Evolutionary conservation across 495 filamentous ascomycete species (phyloP).

Genomic region (Daldinia vernicosa): DNA sequence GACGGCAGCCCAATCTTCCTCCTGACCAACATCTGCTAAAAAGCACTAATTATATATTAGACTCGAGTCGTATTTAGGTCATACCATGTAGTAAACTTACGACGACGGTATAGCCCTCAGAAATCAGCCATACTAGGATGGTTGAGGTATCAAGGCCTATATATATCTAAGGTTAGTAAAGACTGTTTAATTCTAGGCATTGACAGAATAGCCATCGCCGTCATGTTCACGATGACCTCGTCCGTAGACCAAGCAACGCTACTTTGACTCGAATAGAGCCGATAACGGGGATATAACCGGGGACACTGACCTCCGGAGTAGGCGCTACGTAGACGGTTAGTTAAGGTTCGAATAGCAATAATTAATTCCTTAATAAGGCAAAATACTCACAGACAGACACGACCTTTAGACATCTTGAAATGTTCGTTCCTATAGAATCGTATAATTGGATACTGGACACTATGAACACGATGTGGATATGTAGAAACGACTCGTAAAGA

Average conservation of each 20-base stretch:
- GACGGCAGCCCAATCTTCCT: conserved; percentile 35
- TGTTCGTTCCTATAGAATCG: not conserved
- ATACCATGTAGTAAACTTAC: conserved; percentile 5
- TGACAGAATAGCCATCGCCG: not conserved
- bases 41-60: conserved; percentile 24
- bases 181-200: not conserved
- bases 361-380: not conserved
- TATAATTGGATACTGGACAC: not conserved
- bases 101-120: conserved; percentile 33
- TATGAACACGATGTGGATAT: not conserved
- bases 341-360: conserved; percentile 21
- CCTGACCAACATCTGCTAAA: conserved; percentile 41
- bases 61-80: not conserved
- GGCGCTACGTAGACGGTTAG: conserved; percentile 46
- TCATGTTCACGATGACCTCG: not conserved
- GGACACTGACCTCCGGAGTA: conserved; percentile 51
- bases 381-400: conserved; percentile 56
- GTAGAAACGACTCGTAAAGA: not conserved
- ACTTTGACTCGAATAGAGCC: not conserved
- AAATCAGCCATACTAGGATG: conserved; percentile 31
- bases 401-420: conserved; percentile 51
- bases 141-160: conserved; percentile 38
- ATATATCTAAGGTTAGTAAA: not conserved
- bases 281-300: not conserved
- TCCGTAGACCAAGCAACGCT: not conserved